Evolutionary conservation across 306 rosid genomes (phyloP).

Genomic region (Oxytropis ochrocephala): DNA sequence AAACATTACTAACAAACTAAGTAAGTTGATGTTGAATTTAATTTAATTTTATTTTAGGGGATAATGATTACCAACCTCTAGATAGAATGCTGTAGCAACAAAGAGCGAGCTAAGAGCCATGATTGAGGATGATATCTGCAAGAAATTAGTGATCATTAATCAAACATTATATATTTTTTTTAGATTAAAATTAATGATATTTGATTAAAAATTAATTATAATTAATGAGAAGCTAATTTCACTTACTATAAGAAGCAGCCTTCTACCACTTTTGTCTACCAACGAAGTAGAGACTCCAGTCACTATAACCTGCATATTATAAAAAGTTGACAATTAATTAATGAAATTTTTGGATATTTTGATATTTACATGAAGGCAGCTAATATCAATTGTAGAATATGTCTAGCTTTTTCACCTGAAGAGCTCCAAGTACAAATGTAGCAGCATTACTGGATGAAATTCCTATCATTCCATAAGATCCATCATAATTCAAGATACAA

Average conservation of each 20-base stretch:
- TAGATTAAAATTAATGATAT: background rate
- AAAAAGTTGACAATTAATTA: background rate
- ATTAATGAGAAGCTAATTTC: background rate
- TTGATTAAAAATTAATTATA: no score
- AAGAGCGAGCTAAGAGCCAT: conserved; percentile 59
- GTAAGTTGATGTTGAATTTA: background rate
- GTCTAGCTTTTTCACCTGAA: conserved; percentile 38
- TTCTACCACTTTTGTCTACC: conserved; percentile 63
- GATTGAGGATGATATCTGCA: conserved; percentile 48
- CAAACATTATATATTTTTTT: background rate
- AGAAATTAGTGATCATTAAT: background rate
- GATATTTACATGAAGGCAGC: background rate
- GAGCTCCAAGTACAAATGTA: conserved; percentile 56
- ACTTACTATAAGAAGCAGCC: conserved; percentile 53
- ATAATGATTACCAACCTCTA: conserved; percentile 37
- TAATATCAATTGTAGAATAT: background rate
- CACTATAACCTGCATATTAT: conserved; percentile 39
- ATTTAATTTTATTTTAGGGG: background rate
- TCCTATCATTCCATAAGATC: conserved; percentile 29
- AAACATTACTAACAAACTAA: background rate
- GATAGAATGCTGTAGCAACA: conserved; percentile 49
- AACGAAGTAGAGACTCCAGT: conserved; percentile 55
- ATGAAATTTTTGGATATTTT: background rate
- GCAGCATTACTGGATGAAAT: conserved; percentile 51
- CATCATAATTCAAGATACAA: background rate